These are phyloP conservation scores for Podochytrium sp. DNA, from an alignment of 192 early-diverging fungal genomes.

Conservation along the genomic window DNA sequence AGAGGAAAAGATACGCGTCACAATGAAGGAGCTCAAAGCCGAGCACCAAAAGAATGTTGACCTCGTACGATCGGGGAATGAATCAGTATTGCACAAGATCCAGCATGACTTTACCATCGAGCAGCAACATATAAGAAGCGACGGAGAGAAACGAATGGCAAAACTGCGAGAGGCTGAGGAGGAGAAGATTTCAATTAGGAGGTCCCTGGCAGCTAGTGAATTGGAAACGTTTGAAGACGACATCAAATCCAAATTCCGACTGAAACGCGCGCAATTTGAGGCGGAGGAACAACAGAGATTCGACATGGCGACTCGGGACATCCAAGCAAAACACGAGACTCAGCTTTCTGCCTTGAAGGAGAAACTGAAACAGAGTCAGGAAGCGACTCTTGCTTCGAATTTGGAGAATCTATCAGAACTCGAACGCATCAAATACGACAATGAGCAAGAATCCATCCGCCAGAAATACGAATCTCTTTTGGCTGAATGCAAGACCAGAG, in stretches of 20 bases:
- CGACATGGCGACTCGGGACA: neutral
- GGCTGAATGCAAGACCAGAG: constrained; percentile 1
- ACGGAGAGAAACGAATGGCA: neutral
- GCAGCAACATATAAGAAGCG: neutral
- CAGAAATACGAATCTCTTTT: constrained; percentile 1
- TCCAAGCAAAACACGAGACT: constrained; percentile 1
- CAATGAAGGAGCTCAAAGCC: neutral
- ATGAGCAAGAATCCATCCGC: constrained; percentile 13
- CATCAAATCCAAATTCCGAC: neutral
- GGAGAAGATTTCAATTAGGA: neutral
- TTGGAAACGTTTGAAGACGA: neutral
- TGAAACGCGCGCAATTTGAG: neutral
- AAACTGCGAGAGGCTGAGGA: neutral
- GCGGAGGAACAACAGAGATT: neutral
- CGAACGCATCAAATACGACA: constrained; percentile 24
- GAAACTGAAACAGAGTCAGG: constrained; percentile 13
- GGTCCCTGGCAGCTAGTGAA: neutral
- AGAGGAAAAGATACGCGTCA: neutral
- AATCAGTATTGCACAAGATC: neutral
- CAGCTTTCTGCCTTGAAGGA: constrained; percentile 1
- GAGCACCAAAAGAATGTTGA: neutral
- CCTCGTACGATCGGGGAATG: neutral
- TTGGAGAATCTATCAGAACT: constrained; percentile 13
- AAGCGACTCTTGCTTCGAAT: constrained; percentile 7
- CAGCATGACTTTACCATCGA: neutral